Base-by-base conservation (phyloP, 2,329 filamentous ascomycete species). In the Claviceps fusiformis region DNA sequence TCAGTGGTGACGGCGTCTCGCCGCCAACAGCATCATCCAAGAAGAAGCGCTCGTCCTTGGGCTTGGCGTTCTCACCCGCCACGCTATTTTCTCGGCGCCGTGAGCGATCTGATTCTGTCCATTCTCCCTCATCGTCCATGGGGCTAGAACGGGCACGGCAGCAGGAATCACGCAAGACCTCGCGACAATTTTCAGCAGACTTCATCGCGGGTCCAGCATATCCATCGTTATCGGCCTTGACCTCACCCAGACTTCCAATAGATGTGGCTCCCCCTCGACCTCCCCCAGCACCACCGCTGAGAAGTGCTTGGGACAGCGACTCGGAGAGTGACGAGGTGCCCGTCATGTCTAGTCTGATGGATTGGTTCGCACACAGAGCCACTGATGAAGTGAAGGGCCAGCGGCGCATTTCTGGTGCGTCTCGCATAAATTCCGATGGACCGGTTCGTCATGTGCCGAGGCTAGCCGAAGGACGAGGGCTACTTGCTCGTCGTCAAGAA, bases 291-390 rank as follows among this genome's bases (percentile, higher is more conserved):
- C 56, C 56, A 46, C 54, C 54, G 15, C 24, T 58, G 52, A 59
- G 59, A 41, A 71, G 68, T 56, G 64, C 60, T 11, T 71, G 69
- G 56, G 64, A 65, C 33, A 58, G 41, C 54, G 68, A 70, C 46
- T 65, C 63, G 17, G 65, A 68, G 15, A 66, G 67, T n/a, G 65
- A 65, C 15, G 62, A 61, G 1, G 57, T 58, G 1, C 45, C 37
- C 46, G 60, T 46, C 53, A 47, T 55, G 41, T 29, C 55, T 56
- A 56, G 35, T 7, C 35, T 59, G 27, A 57, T 53, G 29, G 58
- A 57, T 15, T 59, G 58, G 59, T 58, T 59, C 19, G 50, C 54
- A n/a, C 41, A 51, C 10, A 55, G 39, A 50, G 41, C 51, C 5
- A 51, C 43, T 7, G 54, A 59, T 13, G 43, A 55, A 9, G 31